phyloP scores from a whole-genome alignment of 1,284 basidiomycete genomes.

The Marasmius fiardii region DNA sequence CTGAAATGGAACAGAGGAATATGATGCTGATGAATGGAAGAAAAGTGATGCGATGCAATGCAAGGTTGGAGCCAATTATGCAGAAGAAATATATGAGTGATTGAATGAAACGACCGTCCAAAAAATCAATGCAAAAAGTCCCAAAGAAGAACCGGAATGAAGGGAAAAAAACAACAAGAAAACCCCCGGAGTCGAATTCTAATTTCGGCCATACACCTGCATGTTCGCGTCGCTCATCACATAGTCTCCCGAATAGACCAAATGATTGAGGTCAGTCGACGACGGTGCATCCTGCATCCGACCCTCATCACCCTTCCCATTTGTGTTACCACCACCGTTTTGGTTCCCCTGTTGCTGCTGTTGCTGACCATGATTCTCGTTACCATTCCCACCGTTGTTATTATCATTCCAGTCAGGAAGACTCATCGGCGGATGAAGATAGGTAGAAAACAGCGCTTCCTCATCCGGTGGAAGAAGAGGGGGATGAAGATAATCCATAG shows the following conservation, averaged over 20 bases:
- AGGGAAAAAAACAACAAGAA: background rate
- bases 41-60: background rate
- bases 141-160: background rate
- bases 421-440: constrained; percentile 31
- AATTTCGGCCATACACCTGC: background rate
- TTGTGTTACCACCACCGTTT: no score
- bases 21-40: background rate
- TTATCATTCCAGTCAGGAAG: constrained; percentile 21
- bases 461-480: constrained; percentile 34
- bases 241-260: constrained; percentile 1
- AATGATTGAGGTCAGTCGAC: background rate
- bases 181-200: background rate
- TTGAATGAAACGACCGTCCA: background rate
- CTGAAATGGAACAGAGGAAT: background rate
- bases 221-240: constrained; percentile 2
- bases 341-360: background rate
- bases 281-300: constrained; percentile 3
- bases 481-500: constrained; percentile 51
- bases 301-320: background rate
- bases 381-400: constrained; percentile 14
- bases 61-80: background rate
- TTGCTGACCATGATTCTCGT: background rate
- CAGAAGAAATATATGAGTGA: no score
- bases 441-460: constrained; percentile 29
- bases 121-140: background rate